A percentile compares a stretch with the other conserved stretches of the same genome.
Conservation (phyloP, 257 asterid species). For the Solanum ossicruentum region DNA sequence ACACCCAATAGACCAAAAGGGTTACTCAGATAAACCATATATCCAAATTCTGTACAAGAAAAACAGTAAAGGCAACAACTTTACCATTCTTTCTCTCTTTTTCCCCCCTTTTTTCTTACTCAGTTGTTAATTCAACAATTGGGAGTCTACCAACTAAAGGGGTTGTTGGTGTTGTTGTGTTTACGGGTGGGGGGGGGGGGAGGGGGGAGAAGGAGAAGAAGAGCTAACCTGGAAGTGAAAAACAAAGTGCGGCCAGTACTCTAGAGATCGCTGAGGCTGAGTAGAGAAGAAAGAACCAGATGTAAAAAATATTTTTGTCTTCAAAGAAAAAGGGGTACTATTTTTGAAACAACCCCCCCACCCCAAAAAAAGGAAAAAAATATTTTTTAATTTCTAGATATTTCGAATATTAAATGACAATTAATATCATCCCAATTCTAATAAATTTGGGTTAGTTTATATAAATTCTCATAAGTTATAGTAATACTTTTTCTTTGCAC, state of each 20-base stretch:
- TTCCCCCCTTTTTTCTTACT: background rate
- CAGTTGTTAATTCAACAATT: background rate
- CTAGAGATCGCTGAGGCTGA: background rate
- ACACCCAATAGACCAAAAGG: background rate
- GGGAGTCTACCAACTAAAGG: background rate
- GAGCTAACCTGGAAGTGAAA: background rate
- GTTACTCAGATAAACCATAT: background rate
- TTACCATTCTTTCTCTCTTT: background rate
- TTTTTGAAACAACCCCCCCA: too few species aligned
- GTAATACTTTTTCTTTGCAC: background rate
- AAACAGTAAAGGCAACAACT: background rate
- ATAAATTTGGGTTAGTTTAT: background rate
- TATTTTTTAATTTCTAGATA: too few species aligned
- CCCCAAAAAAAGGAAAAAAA: too few species aligned
- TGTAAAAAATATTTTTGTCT: background rate
- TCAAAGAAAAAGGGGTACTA: background rate
- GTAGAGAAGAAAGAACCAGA: background rate
- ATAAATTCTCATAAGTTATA: background rate
- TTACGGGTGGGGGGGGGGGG: background rate
- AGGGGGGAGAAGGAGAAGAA: background rate
- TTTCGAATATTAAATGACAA: background rate
- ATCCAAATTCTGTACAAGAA: background rate
- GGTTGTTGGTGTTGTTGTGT: background rate
- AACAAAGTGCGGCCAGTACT: background rate
- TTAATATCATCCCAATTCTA: background rate